A percentile compares a stretch with the other conserved stretches of the same genome.
These are phyloP conservation scores for Tylopilus felleus DNA, from an alignment of 768 basidiomycete species.

Conservation along the genomic window DNA sequence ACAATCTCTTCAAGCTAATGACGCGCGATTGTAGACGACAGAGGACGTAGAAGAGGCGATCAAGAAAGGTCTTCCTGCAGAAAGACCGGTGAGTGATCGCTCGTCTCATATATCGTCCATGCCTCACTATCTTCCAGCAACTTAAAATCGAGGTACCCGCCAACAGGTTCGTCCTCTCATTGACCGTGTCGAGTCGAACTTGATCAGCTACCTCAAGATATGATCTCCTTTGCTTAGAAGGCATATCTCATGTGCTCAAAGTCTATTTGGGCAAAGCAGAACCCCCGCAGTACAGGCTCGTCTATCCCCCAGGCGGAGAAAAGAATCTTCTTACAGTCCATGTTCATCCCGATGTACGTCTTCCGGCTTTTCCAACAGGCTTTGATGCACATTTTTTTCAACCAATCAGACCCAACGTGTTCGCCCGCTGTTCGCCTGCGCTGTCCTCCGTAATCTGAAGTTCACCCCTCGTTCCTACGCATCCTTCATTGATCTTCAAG, in stretches of 20 bases:
- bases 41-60: constrained; percentile 77
- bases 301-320: constrained; percentile 69
- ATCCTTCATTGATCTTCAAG: constrained; percentile 98
- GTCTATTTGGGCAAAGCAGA: constrained; percentile 73
- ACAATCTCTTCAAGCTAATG: not conserved
- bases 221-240: constrained; percentile 96
- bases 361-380: not conserved
- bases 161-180: constrained; percentile 61
- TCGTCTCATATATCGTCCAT: not conserved
- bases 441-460: constrained; percentile 83
- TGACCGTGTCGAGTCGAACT: not conserved
- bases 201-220: constrained; percentile 55
- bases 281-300: constrained; percentile 70
- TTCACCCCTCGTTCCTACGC: constrained; percentile 89
- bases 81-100: constrained; percentile 62
- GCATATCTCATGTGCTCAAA: constrained; percentile 81
- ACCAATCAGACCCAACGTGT: constrained; percentile 67
- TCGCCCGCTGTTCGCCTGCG: constrained; percentile 88
- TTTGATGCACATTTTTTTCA: not conserved
- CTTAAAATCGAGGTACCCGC: constrained; percentile 98
- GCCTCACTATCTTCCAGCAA: constrained; percentile 53
- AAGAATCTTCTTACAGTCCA: constrained; percentile 61
- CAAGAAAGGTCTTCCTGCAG: constrained; percentile 81
- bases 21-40: constrained; percentile 63
- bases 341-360: constrained; percentile 67